These are phyloP conservation scores for Pythium oligandrum DNA, from an alignment of 352 stramenopile species.

Conservation along the genomic window DNA sequence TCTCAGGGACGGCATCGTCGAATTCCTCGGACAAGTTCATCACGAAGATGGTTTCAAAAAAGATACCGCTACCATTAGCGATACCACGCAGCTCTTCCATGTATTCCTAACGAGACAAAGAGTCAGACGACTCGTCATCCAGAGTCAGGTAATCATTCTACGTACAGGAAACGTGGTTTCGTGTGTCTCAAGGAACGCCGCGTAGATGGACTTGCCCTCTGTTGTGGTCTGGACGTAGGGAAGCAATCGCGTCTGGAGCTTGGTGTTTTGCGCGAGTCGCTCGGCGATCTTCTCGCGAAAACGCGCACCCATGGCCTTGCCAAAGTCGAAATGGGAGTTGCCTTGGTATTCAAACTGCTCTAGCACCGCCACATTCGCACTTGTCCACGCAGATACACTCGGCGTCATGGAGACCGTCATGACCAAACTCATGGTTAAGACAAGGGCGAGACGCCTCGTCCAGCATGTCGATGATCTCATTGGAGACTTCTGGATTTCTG, in stretches of 20 bases:
- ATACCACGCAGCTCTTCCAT: constrained; percentile 62
- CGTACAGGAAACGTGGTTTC: constrained; percentile 46
- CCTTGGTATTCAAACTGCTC: constrained; percentile 50
- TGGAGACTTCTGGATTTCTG: too few relatives aligned
- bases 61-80: constrained; percentile 43
- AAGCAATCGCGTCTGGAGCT: constrained; percentile 56
- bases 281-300: constrained; percentile 48
- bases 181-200: constrained; percentile 43
- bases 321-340: constrained; percentile 65
- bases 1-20: constrained; percentile 41
- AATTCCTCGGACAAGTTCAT: constrained; percentile 78
- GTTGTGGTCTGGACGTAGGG: constrained; percentile 39
- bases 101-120: constrained; percentile 34
- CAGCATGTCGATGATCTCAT: too few relatives aligned
- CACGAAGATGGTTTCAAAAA: constrained; percentile 66
- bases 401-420: neutral
- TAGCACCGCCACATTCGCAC: constrained; percentile 18
- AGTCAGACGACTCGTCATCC: neutral
- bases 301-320: constrained; percentile 32
- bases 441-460: too few relatives aligned
- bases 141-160: neutral
- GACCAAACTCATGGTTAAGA: too few relatives aligned
- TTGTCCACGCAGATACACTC: constrained; percentile 9
- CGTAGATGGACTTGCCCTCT: constrained; percentile 30
- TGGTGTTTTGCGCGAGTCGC: constrained; percentile 32